Percentiles rank a stretch among this genome's conserved stretches.
Evolutionary conservation across 768 basidiomycete species (phyloP).

Genomic region (Daedaleopsis sinensis): DNA sequence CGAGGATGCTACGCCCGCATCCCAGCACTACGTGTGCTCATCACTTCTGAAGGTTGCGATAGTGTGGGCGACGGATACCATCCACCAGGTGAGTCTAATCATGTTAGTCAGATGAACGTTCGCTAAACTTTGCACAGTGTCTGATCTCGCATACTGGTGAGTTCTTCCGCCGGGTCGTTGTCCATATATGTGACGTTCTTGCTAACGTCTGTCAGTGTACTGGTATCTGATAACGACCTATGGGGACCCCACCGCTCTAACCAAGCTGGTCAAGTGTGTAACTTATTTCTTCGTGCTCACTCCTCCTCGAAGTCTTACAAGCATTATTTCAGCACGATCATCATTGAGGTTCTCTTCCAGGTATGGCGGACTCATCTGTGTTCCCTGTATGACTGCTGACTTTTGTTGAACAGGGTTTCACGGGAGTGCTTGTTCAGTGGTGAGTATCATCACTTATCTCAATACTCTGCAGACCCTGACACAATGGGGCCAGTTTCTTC

Average conservation of each 20-base stretch:
- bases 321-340: constrained; percentile 41
- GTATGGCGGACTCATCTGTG: constrained; percentile 31
- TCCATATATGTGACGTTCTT: background rate
- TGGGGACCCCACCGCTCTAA: constrained; percentile 42
- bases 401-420: constrained; percentile 43
- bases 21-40: background rate
- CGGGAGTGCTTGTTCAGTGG: constrained; percentile 58
- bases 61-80: constrained; percentile 22
- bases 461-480: constrained; percentile 41
- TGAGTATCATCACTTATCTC: constrained; percentile 35
- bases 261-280: constrained; percentile 36
- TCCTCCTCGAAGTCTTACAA: background rate
- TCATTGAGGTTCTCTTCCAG: constrained; percentile 55
- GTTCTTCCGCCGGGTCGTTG: background rate
- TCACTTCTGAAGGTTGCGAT: constrained; percentile 8
- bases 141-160: constrained; percentile 27
- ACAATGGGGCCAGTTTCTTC: constrained; percentile 24
- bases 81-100: constrained; percentile 22
- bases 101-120: no score
- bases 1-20: constrained; percentile 16
- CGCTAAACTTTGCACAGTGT: background rate
- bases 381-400: background rate
- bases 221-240: constrained; percentile 56
- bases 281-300: background rate
- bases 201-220: constrained; percentile 42